Evolutionary conservation across 2,329 filamentous ascomycete species (phyloP).

Genomic region (Kalmusia sp.): DNA sequence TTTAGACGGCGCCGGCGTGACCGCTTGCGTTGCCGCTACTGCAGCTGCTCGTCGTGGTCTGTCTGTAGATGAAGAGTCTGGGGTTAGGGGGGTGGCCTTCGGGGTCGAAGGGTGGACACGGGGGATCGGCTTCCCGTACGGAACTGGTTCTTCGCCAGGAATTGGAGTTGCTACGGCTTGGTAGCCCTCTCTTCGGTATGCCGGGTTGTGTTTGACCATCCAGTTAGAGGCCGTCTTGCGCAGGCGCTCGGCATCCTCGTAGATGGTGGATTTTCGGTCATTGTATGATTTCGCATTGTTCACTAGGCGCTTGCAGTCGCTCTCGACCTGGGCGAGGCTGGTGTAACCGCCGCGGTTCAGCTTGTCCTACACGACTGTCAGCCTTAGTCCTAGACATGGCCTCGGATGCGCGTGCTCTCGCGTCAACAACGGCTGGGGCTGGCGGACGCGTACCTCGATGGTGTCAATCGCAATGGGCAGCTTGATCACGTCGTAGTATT

Average conservation of each 20-base stretch:
- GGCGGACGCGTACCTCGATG: constrained; percentile 64
- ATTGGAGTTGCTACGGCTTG: constrained; percentile 76
- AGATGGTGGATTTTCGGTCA: constrained; percentile 72
- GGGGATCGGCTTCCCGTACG: constrained; percentile 35
- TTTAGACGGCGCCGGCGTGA: constrained; percentile 44
- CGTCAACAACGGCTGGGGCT: background rate
- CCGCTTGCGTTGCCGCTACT: constrained; percentile 25
- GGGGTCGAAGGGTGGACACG: constrained; percentile 35
- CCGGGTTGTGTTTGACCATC: constrained; percentile 87
- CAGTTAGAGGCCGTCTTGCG: constrained; percentile 86
- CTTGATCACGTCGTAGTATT: constrained; percentile 79
- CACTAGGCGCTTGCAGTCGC: constrained; percentile 87
- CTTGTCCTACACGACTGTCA: constrained; percentile 58
- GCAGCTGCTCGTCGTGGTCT: constrained; percentile 42
- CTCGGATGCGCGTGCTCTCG: background rate
- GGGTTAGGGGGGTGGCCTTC: constrained; percentile 26
- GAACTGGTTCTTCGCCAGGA: constrained; percentile 59
- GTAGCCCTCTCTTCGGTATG: constrained; percentile 73
- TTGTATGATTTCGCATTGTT: constrained; percentile 88
- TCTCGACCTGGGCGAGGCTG: constrained; percentile 76
- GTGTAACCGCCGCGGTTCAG: constrained; percentile 72
- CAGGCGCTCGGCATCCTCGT: constrained; percentile 85
- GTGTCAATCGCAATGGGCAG: constrained; percentile 80
- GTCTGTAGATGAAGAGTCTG: constrained; percentile 26
- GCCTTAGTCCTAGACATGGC: constrained; percentile 7